Evolutionary conservation across 1,284 basidiomycete species (phyloP).

Genomic region (Boletus semigastroideus): DNA sequence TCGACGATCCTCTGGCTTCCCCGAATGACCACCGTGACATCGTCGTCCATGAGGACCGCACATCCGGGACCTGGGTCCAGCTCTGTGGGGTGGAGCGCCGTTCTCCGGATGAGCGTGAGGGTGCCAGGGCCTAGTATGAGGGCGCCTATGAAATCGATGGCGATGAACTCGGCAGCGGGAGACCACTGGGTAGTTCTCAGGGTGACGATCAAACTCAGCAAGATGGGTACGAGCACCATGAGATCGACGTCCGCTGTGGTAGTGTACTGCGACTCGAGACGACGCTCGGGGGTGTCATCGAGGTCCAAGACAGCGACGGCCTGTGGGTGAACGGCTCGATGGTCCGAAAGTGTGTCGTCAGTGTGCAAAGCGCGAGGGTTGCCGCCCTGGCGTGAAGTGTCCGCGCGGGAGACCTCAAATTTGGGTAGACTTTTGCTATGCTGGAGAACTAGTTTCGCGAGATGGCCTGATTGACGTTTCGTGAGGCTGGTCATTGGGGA

Average conservation of each 20-base stretch:
- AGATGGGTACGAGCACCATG: conserved; percentile 16
- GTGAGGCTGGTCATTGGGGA: conserved; percentile 19
- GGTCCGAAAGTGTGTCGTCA: not conserved
- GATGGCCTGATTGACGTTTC: conserved; percentile 20
- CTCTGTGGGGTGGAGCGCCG: conserved; percentile 5
- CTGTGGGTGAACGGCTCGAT: not conserved
- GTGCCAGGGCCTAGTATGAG: conserved; percentile 16
- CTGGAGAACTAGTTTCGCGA: conserved; percentile 16
- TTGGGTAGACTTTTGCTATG: conserved; percentile 9
- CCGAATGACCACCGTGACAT: conserved; percentile 15
- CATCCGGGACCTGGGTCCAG: conserved; percentile 12
- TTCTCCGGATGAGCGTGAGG: conserved; percentile 16
- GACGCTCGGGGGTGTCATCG: not conserved
- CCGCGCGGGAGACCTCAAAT: not conserved
- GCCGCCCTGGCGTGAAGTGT: not conserved
- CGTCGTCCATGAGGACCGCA: conserved; percentile 21
- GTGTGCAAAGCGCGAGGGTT: not conserved
- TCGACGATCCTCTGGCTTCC: conserved; percentile 17
- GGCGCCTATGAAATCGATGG: conserved; percentile 5
- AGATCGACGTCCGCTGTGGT: conserved; percentile 15
- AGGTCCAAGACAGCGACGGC: conserved; percentile 17
- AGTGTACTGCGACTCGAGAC: conserved; percentile 10
- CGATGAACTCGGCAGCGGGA: conserved; percentile 6
- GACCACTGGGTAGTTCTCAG: conserved; percentile 8
- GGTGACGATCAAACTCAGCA: conserved; percentile 10